Evolutionary conservation across 208 protist species (phyloP), one percentile per base, ranked within the genome.

Genomic region (Balamuthia mandrillaris): DNA sequence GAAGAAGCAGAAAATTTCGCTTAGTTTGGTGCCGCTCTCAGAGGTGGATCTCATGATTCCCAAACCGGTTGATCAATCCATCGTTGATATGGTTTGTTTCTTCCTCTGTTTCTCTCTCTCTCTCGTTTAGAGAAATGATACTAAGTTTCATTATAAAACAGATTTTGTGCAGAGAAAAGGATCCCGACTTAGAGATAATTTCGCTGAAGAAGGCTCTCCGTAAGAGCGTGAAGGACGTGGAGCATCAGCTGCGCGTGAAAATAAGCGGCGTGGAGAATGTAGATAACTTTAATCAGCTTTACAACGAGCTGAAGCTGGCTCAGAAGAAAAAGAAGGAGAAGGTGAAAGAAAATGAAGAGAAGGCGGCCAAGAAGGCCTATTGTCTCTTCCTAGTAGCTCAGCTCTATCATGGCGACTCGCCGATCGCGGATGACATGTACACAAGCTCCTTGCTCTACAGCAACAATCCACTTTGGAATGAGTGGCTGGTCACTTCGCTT

Each of bases 241-340:
- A 49, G 27, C 63, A 72, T 31, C 63, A 72, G 63, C 63, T 72
- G 63, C 63, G 63, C n/a, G 63, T 72, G 18, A 72, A 72, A 39
- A 72, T 72, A 10, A 72, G 47, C 63, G 37, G 63, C 63, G 63
- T 72, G n/a, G 63, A 72, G 16, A 72, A 72, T 27, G 63, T 72
- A 12, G 63, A 72, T 27, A 72, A 31, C 9, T 72, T 37, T 39
- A 72, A 65, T 31, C 16, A 65, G 29, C 29, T 65, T 31, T 39
- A 39, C 56, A 65, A 65, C 29, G 37, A n/a, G 29, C 37, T 24
- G 56, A 65, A 39, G 56, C 16, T 14, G 56, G 56, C 29, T 24
- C 56, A 65, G 56, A 65, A 65, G 56, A 31, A 31, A 24, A 65
- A 65, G 56, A 65, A 65, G 56, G 56, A 65, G 56, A 37, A 72